Base-by-base conservation (phyloP, 352 stramenopile genomes). In the Globisporangium paroecandrum region DNA sequence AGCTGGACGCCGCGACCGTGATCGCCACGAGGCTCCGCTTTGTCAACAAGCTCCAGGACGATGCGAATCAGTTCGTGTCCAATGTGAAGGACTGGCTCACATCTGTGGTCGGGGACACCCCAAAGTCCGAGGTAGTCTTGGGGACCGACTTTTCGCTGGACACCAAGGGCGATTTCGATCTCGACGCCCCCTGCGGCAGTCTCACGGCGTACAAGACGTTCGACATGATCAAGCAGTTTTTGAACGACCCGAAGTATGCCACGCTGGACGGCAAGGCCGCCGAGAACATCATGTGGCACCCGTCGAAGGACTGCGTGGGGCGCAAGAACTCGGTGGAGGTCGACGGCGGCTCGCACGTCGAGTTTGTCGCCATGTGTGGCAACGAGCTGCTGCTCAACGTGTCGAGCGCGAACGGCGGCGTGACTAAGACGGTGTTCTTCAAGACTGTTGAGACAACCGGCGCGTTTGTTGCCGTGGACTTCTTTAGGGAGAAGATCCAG, bases 171-270 rank as follows among this genome's bases (percentile, higher is more conserved):
- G 25, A 59, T 4, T 60, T 73, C 5, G 66, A 75, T 15, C 18
- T 60, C 1, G 24, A 55, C 10, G 58, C 34, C 8, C 72, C 66
- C 0, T 78, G 72, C 46, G 72, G 69, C 5, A 46, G 63, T 9
- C 59, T 78, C 20, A 69, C 74, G 20, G 62, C 72, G 2, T 53
- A 71, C 59, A 68, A 78, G 22, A 61, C 62, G 22, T 78, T 78
- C 43, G 22, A 34, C 5, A 59, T 74, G 24, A 22, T 78, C 5
- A 32, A 71, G 22, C 8, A 58, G 29, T 78, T 76, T 27, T 54
- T 78, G 24, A 55, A 69, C 29, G 61, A 67, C 53, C 72, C 69
- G 9, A 61, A 49, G 43, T 43, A 73, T 32, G 72, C 72, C 8
- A 43, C 65, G 22, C 25, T 78, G 29, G 59, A 38, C 15, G 63